Percentiles rank a stretch among this genome's conserved stretches.
phyloP scores from a whole-genome alignment of 176 grass and related monocot species.

The Dactylis glomerata region DNA sequence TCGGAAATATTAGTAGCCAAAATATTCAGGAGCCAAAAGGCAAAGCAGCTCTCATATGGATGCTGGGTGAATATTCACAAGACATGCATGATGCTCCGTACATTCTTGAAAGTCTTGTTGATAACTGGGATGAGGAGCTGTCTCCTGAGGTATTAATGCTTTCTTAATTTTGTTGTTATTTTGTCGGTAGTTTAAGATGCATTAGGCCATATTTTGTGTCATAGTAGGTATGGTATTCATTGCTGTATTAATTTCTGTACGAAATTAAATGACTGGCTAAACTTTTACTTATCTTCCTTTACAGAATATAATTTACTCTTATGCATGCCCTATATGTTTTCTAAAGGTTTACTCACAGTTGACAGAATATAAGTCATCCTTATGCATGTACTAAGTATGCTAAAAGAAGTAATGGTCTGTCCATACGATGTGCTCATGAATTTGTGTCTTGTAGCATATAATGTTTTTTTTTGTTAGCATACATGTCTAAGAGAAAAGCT shows the following conservation, averaged over 20 bases:
- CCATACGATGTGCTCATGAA: background rate
- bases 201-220: background rate
- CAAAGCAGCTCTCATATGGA: constrained; percentile 98
- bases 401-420: background rate
- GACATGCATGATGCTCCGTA: constrained; percentile 98
- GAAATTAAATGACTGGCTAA: constrained; percentile 1
- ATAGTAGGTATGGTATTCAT: background rate
- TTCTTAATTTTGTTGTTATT: constrained; percentile 16
- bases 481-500: constrained; percentile 16
- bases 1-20: constrained; percentile 99
- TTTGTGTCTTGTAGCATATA: background rate
- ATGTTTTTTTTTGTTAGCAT: background rate
- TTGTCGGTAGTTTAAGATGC: background rate
- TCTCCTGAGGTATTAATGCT: constrained; percentile 65
- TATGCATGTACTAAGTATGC: background rate
- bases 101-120: constrained; percentile 81
- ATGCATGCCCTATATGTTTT: background rate
- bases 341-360: background rate
- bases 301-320: background rate
- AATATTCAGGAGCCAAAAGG: constrained; percentile 99
- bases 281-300: background rate
- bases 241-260: background rate
- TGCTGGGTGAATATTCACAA: constrained; percentile 99
- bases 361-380: background rate
- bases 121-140: constrained; percentile 94